These are phyloP conservation scores for Adansonia madagascariensis DNA, from an alignment of 441 rosid genomes.

Conservation along the genomic window DNA sequence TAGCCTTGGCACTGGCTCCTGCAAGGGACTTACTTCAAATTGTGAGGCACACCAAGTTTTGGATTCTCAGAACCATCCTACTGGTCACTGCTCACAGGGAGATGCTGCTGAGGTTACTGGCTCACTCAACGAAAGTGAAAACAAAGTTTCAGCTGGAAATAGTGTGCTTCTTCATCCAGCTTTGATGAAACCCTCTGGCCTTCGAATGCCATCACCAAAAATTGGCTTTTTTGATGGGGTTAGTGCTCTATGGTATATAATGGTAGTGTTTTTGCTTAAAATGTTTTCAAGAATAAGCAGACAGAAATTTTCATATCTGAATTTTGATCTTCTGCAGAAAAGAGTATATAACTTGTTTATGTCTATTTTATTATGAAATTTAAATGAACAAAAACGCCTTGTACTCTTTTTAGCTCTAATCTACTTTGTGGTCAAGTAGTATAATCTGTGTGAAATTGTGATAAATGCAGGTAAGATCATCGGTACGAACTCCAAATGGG, in stretches of 20 bases:
- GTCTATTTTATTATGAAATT: slow-evolving; percentile 16
- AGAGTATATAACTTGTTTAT: not conserved
- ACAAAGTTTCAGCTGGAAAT: slow-evolving; percentile 43
- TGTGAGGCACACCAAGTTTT: slow-evolving; percentile 35
- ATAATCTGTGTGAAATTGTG: slow-evolving; percentile 23
- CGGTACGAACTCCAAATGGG: slow-evolving; percentile 53
- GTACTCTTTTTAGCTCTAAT: not conserved
- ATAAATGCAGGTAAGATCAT: slow-evolving; percentile 58
- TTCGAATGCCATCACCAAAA: slow-evolving; percentile 93
- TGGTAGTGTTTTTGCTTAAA: slow-evolving; percentile 7
- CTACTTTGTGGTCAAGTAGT: slow-evolving; percentile 23
- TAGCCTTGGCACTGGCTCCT: slow-evolving; percentile 48
- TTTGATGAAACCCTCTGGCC: slow-evolving; percentile 76
- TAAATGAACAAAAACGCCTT: slow-evolving; percentile 17
- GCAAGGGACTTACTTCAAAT: slow-evolving; percentile 31
- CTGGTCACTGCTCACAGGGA: slow-evolving; percentile 39
- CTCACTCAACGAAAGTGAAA: slow-evolving; percentile 33
- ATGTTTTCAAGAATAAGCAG: slow-evolving; percentile 1
- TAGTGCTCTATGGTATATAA: slow-evolving; percentile 34
- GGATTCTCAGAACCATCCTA: slow-evolving; percentile 39
- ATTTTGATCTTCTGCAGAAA: not conserved
- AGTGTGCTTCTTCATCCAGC: slow-evolving; percentile 43
- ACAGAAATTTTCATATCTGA: not conserved
- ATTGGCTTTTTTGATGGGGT: slow-evolving; percentile 98
- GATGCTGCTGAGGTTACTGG: slow-evolving; percentile 38